Conservation (phyloP, 345 rosid species). For the Sisymbrium altissimum region DNA sequence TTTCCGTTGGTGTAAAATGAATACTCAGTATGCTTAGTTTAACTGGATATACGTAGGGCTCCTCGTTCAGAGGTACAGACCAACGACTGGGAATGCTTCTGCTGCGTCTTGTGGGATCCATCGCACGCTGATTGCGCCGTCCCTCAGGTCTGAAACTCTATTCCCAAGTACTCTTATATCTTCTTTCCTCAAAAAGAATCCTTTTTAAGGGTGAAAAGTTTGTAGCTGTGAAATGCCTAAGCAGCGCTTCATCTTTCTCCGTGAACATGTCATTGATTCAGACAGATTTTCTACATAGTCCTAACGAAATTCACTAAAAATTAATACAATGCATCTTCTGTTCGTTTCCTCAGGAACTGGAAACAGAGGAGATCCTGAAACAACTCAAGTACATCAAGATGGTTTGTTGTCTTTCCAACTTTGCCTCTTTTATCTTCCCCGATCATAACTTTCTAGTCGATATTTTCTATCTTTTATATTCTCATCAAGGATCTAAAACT, state of each 20-base stretch:
- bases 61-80: constrained; percentile 88
- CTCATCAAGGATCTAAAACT: not conserved
- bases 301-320: not conserved
- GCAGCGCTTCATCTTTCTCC: constrained; percentile 18
- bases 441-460: not conserved
- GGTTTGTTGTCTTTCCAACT: constrained; percentile 44
- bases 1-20: not conserved
- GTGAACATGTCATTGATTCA: not conserved
- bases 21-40: constrained; percentile 9
- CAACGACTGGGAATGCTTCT: constrained; percentile 91
- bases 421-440: not conserved
- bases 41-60: constrained; percentile 57
- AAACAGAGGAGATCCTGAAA: constrained; percentile 67
- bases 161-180: not conserved
- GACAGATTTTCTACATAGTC: not conserved
- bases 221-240: constrained; percentile 9
- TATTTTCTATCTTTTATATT: not conserved
- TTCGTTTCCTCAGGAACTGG: constrained; percentile 66
- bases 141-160: constrained; percentile 61
- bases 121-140: constrained; percentile 82
- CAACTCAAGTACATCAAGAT: constrained; percentile 68
- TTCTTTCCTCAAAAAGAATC: not conserved
- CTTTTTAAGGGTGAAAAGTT: not conserved
- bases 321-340: constrained; percentile 15
- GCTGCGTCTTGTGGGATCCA: constrained; percentile 83